Conservation (phyloP, 2,329 filamentous ascomycete species). For the Furcasterigmium sp. region DNA sequence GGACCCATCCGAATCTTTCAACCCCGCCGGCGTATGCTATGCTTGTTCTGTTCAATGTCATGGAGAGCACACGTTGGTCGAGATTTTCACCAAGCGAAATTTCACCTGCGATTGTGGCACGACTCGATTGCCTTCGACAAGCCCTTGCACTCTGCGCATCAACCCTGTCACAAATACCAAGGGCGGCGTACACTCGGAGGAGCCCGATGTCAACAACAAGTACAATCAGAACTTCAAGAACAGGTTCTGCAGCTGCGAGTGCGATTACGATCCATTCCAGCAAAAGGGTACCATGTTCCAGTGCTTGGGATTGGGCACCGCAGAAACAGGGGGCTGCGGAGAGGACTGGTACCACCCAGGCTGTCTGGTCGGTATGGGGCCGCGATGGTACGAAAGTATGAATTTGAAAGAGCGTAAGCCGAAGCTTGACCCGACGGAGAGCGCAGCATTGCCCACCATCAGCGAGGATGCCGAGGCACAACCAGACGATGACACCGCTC, state of each 20-base stretch:
- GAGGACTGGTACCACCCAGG: conserved; percentile 98
- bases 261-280: conserved; percentile 80
- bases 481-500: conserved; percentile 16
- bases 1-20: conserved; percentile 56
- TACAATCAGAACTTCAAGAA: conserved; percentile 98
- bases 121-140: conserved; percentile 64
- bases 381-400: conserved; percentile 62
- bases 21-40: conserved; percentile 84
- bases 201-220: conserved; percentile 66
- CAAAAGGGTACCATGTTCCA: conserved; percentile 99
- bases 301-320: conserved; percentile 77
- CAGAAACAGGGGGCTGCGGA: conserved; percentile 81
- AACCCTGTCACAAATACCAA: conserved; percentile 70
- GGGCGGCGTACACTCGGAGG: conserved; percentile 71
- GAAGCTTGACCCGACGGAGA: conserved; percentile 4
- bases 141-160: conserved; percentile 70
- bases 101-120: conserved; percentile 97
- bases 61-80: conserved; percentile 88
- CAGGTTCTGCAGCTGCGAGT: conserved; percentile 82
- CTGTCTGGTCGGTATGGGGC: conserved; percentile 76
- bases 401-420: conserved; percentile 26
- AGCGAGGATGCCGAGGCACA: conserved; percentile 38
- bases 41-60: conserved; percentile 96
- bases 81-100: conserved; percentile 92
- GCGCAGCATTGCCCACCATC: conserved; percentile 39